Evolutionary conservation across 2,329 filamentous ascomycete species (phyloP).

Genomic region (Fusarium nisikadoi): DNA sequence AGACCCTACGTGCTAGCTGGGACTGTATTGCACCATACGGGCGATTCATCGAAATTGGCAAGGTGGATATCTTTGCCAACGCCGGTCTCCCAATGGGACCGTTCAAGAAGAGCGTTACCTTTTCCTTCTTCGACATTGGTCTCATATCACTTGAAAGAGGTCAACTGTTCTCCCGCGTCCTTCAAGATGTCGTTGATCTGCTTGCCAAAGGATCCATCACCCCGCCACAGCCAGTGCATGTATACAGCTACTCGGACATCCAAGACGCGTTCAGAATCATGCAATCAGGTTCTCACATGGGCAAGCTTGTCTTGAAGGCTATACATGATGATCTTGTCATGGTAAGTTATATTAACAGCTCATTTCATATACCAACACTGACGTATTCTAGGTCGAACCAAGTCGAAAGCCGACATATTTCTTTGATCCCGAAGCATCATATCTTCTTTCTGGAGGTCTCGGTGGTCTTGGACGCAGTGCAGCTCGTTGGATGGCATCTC

Average conservation of each 20-base stretch:
- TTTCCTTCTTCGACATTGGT: slow-evolving; percentile 28
- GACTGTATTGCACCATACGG: slow-evolving; percentile 48
- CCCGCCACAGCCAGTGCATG: not conserved
- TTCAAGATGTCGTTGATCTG: not conserved
- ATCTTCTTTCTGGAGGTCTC: not conserved
- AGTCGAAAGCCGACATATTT: not conserved
- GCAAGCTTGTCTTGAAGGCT: not conserved
- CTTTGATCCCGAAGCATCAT: slow-evolving; percentile 37
- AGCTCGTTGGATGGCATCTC: not conserved
- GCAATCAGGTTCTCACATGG: not conserved
- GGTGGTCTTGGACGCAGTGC: not conserved
- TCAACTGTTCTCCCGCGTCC: not conserved
- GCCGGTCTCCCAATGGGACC: slow-evolving; percentile 45
- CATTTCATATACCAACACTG: not conserved
- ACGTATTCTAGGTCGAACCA: slow-evolving; percentile 26
- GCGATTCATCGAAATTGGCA: slow-evolving; percentile 50
- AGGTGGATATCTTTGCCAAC: slow-evolving; percentile 43
- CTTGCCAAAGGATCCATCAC: not conserved
- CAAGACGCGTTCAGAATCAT: slow-evolving; percentile 5
- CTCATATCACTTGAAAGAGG: slow-evolving; percentile 1
- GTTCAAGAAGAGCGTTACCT: slow-evolving; percentile 42
- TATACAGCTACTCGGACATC: not conserved
- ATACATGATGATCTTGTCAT: not conserved
- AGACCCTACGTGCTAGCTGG: slow-evolving; percentile 46
- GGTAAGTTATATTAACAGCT: not conserved